Percentiles rank a stretch among this genome's conserved stretches.
phyloP scores from a whole-genome alignment of 257 asterid species.

The Scutellaria barbata region DNA sequence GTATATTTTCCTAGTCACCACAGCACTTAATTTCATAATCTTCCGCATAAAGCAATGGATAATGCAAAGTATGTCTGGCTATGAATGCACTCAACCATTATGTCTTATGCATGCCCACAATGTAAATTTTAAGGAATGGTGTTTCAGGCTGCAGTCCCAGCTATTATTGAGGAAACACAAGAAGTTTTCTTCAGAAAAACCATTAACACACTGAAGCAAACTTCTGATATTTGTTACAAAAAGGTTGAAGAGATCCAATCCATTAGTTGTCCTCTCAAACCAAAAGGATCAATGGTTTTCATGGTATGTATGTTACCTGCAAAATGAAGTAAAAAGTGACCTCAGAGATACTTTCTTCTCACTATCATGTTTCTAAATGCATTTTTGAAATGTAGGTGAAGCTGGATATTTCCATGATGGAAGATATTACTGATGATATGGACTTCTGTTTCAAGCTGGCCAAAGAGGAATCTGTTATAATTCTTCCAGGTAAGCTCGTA shows the following conservation, averaged over 20 bases:
- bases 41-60: not conserved
- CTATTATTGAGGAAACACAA: slow-evolving; percentile 62
- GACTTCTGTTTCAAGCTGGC: slow-evolving; percentile 86
- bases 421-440: slow-evolving; percentile 65
- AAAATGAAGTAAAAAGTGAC: not conserved
- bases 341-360: not conserved
- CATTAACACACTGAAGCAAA: slow-evolving; percentile 51
- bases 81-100: not conserved
- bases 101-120: not conserved
- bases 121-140: not conserved
- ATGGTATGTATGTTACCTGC: slow-evolving; percentile 46
- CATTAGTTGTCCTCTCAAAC: slow-evolving; percentile 61
- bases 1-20: not conserved
- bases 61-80: not conserved
- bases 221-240: slow-evolving; percentile 55
- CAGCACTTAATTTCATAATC: not conserved
- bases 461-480: slow-evolving; percentile 69
- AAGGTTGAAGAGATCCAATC: slow-evolving; percentile 61
- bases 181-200: slow-evolving; percentile 66
- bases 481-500: slow-evolving; percentile 66
- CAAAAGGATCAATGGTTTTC: slow-evolving; percentile 77
- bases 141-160: slow-evolving; percentile 74
- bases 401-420: slow-evolving; percentile 52
- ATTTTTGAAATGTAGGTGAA: slow-evolving; percentile 50
- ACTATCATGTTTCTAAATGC: not conserved